Conservation (phyloP, 2,329 filamentous ascomycete genomes). For the Fusarium robinianum region DNA sequence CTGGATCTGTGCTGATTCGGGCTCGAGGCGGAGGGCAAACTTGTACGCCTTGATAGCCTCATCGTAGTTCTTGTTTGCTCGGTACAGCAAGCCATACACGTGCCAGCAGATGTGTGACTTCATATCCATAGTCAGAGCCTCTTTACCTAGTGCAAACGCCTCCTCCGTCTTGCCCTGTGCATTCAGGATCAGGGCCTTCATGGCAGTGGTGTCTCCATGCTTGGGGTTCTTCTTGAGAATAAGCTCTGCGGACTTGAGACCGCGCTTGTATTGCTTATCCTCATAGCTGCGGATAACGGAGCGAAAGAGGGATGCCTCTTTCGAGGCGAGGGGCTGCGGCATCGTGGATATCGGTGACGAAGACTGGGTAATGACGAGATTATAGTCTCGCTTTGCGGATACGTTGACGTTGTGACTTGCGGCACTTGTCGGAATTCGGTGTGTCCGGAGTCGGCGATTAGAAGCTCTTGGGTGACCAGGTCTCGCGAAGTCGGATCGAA, state of each 20-base stretch:
- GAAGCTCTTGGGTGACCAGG: constrained; percentile 17
- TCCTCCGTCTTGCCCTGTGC: constrained; percentile 90
- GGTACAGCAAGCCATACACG: constrained; percentile 93
- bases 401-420: background rate
- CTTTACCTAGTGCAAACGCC: constrained; percentile 90
- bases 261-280: constrained; percentile 95
- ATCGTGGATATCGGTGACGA: constrained; percentile 48
- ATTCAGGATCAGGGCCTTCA: constrained; percentile 98
- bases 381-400: background rate
- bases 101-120: constrained; percentile 99
- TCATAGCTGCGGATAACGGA: constrained; percentile 96
- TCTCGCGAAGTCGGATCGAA: constrained; percentile 19
- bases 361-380: background rate
- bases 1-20: constrained; percentile 93
- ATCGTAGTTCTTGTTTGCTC: constrained; percentile 95
- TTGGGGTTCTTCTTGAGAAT: constrained; percentile 93
- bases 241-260: constrained; percentile 93
- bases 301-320: constrained; percentile 92
- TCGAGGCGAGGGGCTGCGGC: constrained; percentile 77
- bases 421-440: background rate
- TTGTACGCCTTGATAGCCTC: constrained; percentile 99
- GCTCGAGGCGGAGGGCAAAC: constrained; percentile 88
- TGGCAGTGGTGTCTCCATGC: constrained; percentile 97
- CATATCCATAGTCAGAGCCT: constrained; percentile 94
- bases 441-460: constrained; percentile 20